Evolutionary conservation across 306 rosid genomes (phyloP).

Genomic region (Benincasa hispida): DNA sequence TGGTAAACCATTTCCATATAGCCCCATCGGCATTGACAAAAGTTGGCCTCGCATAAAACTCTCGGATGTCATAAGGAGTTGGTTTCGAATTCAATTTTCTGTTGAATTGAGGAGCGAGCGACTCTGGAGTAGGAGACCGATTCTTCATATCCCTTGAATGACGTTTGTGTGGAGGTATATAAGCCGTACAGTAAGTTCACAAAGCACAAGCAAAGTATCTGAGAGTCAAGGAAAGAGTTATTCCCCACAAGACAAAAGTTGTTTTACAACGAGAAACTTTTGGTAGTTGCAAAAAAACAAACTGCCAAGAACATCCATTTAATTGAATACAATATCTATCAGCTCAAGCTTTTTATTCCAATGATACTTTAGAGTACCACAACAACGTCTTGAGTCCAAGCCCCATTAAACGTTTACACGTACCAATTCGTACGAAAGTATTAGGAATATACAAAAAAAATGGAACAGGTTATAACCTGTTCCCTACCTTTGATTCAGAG

Average conservation of each 20-base stretch:
- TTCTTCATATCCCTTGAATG: slow-evolving; percentile 12
- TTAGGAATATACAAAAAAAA: no score
- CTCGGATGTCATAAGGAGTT: neutral
- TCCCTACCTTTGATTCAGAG: neutral
- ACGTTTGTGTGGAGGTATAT: slow-evolving; percentile 47
- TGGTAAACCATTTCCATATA: slow-evolving; percentile 7
- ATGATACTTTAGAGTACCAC: neutral
- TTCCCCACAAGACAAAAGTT: neutral
- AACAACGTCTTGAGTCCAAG: neutral
- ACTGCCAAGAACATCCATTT: neutral
- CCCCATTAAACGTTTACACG: neutral
- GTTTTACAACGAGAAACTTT: neutral
- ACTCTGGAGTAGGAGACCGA: slow-evolving; percentile 18
- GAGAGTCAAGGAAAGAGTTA: neutral
- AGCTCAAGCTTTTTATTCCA: neutral
- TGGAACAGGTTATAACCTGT: neutral
- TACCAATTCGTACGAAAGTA: no score
- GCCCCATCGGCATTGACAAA: no score
- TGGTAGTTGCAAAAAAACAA: neutral
- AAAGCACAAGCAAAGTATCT: neutral
- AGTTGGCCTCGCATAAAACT: no score
- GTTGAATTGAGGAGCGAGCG: slow-evolving; percentile 20
- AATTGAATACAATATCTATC: neutral
- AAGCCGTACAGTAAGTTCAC: slow-evolving; percentile 21
- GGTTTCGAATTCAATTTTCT: neutral